A percentile compares a stretch with the other conserved stretches of the same genome.
Conservation (phyloP, 805 yeast genomes). For the Helenozyma rhizophorensis region DNA sequence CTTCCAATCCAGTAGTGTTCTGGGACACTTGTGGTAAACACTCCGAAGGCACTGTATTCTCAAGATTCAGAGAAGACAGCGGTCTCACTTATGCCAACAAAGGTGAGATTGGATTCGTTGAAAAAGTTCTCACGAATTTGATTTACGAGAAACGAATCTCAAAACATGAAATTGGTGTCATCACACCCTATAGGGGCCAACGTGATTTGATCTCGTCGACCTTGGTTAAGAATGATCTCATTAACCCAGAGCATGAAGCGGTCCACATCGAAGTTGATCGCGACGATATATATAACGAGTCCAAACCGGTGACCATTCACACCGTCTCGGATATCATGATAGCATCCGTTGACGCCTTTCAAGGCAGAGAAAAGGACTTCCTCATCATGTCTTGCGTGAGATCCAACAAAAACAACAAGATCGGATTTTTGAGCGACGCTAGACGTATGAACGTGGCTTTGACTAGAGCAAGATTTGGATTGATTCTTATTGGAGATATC, state of each 20-base stretch:
- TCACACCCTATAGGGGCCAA: slow-evolving; percentile 77
- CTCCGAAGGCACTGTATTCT: slow-evolving; percentile 46
- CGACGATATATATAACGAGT: slow-evolving; percentile 49
- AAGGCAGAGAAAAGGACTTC: slow-evolving; percentile 54
- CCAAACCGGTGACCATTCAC: slow-evolving; percentile 47
- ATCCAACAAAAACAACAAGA: slow-evolving; percentile 66
- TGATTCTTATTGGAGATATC: slow-evolving; percentile 34
- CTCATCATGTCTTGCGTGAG: slow-evolving; percentile 50
- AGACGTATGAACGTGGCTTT: slow-evolving; percentile 86
- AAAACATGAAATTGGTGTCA: slow-evolving; percentile 49
- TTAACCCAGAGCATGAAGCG: slow-evolving; percentile 50
- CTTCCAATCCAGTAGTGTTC: slow-evolving; percentile 50
- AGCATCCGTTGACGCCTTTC: slow-evolving; percentile 52
- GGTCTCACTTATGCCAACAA: slow-evolving; percentile 59
- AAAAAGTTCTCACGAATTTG: slow-evolving; percentile 45
- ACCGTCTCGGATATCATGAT: slow-evolving; percentile 42
- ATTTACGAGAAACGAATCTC: slow-evolving; percentile 51
- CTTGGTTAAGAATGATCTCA: slow-evolving; percentile 45
- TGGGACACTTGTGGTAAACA: slow-evolving; percentile 53
- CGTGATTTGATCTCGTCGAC: slow-evolving; percentile 54
- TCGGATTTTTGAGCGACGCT: slow-evolving; percentile 83
- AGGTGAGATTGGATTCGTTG: slow-evolving; percentile 48
- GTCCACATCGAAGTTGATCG: slow-evolving; percentile 54
- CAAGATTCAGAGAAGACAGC: slow-evolving; percentile 41
- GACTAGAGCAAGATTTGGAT: slow-evolving; percentile 82